Conservation (phyloP, 73 alveolate species). For the Uronychia setigera region DNA sequence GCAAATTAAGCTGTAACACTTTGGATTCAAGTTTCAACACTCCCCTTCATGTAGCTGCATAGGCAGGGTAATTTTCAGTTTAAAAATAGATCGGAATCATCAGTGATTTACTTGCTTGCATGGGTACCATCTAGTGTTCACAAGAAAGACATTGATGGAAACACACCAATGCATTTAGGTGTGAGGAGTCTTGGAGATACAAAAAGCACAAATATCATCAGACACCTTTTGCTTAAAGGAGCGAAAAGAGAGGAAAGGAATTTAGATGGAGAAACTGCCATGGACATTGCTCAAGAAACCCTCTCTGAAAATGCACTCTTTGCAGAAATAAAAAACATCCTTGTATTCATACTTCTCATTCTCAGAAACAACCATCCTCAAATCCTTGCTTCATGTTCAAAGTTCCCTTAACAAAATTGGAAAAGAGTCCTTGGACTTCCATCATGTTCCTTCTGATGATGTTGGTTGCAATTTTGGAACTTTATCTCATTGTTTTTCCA, state of each 20-base stretch:
- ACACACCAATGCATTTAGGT: constrained; percentile 89
- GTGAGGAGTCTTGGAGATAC: constrained; percentile 47
- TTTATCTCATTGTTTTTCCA: constrained; percentile 10
- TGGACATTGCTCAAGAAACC: constrained; percentile 67
- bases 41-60: constrained; percentile 28
- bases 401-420: constrained; percentile 10
- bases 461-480: neutral
- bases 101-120: constrained; percentile 73
- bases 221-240: constrained; percentile 86
- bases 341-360: neutral
- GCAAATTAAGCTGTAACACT: constrained; percentile 2
- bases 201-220: constrained; percentile 67
- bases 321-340: neutral
- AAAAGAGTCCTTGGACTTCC: constrained; percentile 3
- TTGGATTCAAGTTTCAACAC: neutral
- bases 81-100: constrained; percentile 30
- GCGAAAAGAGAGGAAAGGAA: constrained; percentile 74
- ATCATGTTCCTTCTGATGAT: neutral
- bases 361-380: neutral
- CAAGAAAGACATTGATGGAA: constrained; percentile 71
- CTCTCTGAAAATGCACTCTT: constrained; percentile 15
- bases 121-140: constrained; percentile 70
- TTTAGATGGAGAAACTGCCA: constrained; percentile 74
- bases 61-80: constrained; percentile 9
- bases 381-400: constrained; percentile 23